These are phyloP conservation scores for Eucommia ulmoides DNA, from an alignment of 257 asterid species.

Conservation along the genomic window DNA sequence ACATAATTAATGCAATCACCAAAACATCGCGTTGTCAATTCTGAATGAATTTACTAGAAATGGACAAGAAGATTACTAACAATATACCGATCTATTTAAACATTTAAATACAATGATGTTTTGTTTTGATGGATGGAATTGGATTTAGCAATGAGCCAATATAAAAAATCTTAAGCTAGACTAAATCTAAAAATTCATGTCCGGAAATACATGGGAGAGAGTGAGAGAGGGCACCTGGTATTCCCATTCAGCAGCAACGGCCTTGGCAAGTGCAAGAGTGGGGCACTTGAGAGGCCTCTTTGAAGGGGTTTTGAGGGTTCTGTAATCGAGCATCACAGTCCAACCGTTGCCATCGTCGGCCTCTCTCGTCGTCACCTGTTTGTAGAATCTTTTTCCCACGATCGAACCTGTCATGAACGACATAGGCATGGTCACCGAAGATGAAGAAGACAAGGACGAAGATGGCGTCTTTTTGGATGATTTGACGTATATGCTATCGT, in stretches of 20 bases:
- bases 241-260: slow-evolving; percentile 98
- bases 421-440: slow-evolving; percentile 67
- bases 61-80: not conserved
- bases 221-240: slow-evolving; percentile 46
- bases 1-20: not conserved
- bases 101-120: no score
- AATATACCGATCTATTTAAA: not conserved
- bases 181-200: not conserved
- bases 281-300: slow-evolving; percentile 80
- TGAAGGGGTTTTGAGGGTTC: slow-evolving; percentile 82
- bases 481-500: slow-evolving; percentile 34
- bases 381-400: slow-evolving; percentile 80
- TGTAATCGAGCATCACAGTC: slow-evolving; percentile 88
- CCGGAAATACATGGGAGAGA: not conserved
- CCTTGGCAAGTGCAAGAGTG: slow-evolving; percentile 68
- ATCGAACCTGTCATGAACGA: slow-evolving; percentile 90
- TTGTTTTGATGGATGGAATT: no score
- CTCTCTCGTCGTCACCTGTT: slow-evolving; percentile 60
- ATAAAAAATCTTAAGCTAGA: not conserved
- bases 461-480: slow-evolving; percentile 25
- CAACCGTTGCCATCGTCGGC: slow-evolving; percentile 92
- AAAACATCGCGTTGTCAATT: not conserved
- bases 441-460: slow-evolving; percentile 15
- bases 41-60: not conserved
- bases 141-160: no score